A percentile compares a stretch with the other conserved stretches of the same genome.
Evolutionary conservation across 441 rosid genomes (phyloP).

Genomic region (Croton setiger): DNA sequence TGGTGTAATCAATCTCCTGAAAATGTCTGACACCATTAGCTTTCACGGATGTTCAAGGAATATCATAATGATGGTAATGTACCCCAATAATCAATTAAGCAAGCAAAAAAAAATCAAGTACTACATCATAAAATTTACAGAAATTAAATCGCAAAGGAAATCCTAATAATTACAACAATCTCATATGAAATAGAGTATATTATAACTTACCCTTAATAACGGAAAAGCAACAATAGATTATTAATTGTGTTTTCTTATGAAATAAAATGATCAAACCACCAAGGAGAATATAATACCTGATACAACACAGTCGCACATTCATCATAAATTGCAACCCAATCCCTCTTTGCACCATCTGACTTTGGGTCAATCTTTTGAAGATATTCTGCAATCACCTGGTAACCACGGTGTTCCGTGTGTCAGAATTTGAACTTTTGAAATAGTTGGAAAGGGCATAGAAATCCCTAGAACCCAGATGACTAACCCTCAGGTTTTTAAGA

Average conservation of each 20-base stretch:
- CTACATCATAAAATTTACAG: background rate
- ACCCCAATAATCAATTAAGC: background rate
- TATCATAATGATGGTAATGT: background rate
- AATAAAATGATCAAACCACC: background rate
- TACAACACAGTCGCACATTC: slow-evolving; percentile 94
- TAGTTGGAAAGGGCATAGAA: background rate
- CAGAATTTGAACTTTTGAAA: slow-evolving; percentile 9
- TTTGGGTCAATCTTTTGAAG: slow-evolving; percentile 97
- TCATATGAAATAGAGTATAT: background rate
- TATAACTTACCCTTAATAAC: background rate
- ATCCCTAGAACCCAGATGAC: slow-evolving; percentile 22
- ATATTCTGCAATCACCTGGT: slow-evolving; percentile 89
- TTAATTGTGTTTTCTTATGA: background rate
- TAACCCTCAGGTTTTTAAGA: slow-evolving; percentile 92
- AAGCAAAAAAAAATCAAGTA: background rate
- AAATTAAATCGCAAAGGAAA: background rate
- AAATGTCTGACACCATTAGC: slow-evolving; percentile 24
- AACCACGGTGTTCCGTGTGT: slow-evolving; percentile 8
- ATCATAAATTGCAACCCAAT: slow-evolving; percentile 99
- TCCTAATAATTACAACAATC: background rate
- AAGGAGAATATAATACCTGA: slow-evolving; percentile 46
- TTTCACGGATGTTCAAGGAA: slow-evolving; percentile 4
- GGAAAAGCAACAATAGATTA: background rate
- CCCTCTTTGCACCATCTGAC: slow-evolving; percentile 99
- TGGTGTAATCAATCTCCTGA: slow-evolving; percentile 96